Evolutionary conservation across 495 filamentous ascomycete genomes (phyloP).

Genomic region (Podospora sp.): DNA sequence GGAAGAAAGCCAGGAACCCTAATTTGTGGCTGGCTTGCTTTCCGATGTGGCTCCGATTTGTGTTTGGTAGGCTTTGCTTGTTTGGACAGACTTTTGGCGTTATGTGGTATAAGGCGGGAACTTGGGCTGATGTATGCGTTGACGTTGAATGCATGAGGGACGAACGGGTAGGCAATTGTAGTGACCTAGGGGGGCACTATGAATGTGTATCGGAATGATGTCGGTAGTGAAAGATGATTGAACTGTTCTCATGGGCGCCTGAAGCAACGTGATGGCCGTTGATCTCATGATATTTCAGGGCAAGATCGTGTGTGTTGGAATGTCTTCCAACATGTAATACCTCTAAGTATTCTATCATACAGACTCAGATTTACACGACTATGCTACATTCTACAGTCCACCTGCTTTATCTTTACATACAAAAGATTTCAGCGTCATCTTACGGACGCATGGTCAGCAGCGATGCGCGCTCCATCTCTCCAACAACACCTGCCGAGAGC

Average conservation of each 20-base stretch:
- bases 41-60: neutral
- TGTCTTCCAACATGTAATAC: neutral
- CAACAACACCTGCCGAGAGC: slow-evolving; percentile 78
- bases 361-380: neutral
- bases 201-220: neutral
- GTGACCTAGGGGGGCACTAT: neutral
- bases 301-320: neutral
- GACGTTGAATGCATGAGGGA: neutral
- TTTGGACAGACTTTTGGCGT: neutral
- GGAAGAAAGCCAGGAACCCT: slow-evolving; percentile 33
- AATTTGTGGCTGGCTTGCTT: slow-evolving; percentile 22
- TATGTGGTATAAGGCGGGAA: neutral
- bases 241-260: neutral
- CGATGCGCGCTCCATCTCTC: slow-evolving; percentile 74
- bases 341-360: neutral
- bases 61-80: neutral
- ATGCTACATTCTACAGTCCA: neutral
- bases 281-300: neutral
- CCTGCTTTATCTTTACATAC: slow-evolving; percentile 2
- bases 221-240: neutral
- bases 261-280: neutral
- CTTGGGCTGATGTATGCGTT: neutral
- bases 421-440: neutral
- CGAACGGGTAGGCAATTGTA: neutral
- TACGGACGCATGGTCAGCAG: slow-evolving; percentile 50